A percentile compares a stretch with the other conserved stretches of the same genome.
Evolutionary conservation across 345 rosid species (phyloP).

Genomic region (Aquilaria yunnanensis): DNA sequence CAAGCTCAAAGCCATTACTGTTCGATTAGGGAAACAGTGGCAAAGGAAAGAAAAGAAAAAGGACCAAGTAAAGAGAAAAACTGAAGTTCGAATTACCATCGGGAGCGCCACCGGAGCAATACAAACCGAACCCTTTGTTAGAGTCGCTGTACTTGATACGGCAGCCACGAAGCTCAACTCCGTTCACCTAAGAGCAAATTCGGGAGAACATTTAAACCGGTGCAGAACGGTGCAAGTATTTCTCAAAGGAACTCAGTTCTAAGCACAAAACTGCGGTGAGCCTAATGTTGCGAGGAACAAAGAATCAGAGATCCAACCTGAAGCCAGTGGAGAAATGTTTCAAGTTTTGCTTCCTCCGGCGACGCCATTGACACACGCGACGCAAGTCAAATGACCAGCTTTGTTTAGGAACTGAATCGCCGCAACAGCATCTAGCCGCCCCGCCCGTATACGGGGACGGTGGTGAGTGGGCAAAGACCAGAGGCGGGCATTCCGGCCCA

Average conservation of each 20-base stretch:
- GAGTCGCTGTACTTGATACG: slow-evolving; percentile 46
- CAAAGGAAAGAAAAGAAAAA: neutral
- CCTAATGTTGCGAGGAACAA: neutral
- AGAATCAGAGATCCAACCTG: slow-evolving; percentile 26
- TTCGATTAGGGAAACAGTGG: too few relatives aligned
- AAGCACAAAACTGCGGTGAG: neutral
- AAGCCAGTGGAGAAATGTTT: slow-evolving; percentile 56
- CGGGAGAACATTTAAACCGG: too few relatives aligned
- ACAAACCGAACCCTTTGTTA: slow-evolving; percentile 70
- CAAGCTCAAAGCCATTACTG: neutral
- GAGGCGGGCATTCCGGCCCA: too few relatives aligned
- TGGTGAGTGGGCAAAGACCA: too few relatives aligned
- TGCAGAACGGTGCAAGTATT: neutral
- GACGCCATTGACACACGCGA: slow-evolving; percentile 23
- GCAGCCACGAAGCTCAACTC: slow-evolving; percentile 69
- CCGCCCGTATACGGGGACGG: too few relatives aligned
- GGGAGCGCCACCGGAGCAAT: slow-evolving; percentile 32
- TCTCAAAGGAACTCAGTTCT: too few relatives aligned
- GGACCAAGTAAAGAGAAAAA: neutral
- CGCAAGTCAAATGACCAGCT: too few relatives aligned
- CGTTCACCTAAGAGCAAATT: slow-evolving; percentile 45
- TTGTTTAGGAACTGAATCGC: too few relatives aligned
- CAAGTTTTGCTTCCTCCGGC: slow-evolving; percentile 42
- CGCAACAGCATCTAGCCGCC: too few relatives aligned
- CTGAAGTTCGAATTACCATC: slow-evolving; percentile 29